Conservation (phyloP, 108 stramenopile species). For the Skeletonema marinoi region DNA sequence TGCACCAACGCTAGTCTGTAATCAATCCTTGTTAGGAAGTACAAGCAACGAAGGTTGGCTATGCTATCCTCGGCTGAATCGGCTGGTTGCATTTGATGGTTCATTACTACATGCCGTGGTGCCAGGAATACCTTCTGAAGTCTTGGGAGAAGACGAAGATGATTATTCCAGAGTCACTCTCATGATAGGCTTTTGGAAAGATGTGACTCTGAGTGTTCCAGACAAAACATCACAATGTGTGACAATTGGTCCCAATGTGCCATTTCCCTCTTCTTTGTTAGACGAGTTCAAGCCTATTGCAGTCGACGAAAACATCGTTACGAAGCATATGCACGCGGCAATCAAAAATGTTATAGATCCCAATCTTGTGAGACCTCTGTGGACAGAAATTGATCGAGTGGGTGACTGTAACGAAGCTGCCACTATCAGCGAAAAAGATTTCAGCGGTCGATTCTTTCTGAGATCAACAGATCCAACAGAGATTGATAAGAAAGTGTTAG, state of each 20-base stretch:
- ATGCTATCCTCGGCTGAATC: constrained; percentile 42
- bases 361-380: constrained; percentile 21
- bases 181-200: constrained; percentile 66
- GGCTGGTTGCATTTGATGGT: constrained; percentile 56
- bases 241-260: constrained; percentile 27
- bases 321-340: not conserved
- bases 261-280: constrained; percentile 10
- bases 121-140: constrained; percentile 43
- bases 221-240: not conserved
- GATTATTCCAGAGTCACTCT: constrained; percentile 45
- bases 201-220: not conserved
- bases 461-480: constrained; percentile 15
- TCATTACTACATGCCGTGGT: constrained; percentile 63
- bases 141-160: constrained; percentile 7
- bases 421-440: not conserved
- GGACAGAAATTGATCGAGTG: constrained; percentile 7
- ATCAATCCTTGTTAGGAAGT: constrained; percentile 26
- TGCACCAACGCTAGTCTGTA: constrained; percentile 48
- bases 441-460: constrained; percentile 37
- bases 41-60: constrained; percentile 45
- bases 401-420: not conserved
- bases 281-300: constrained; percentile 8
- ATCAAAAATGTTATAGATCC: not conserved
- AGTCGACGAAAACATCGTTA: not conserved
- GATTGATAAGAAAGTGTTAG: constrained; percentile 39